Conservation (phyloP, 306 rosid genomes). For the Quercus glauca region DNA sequence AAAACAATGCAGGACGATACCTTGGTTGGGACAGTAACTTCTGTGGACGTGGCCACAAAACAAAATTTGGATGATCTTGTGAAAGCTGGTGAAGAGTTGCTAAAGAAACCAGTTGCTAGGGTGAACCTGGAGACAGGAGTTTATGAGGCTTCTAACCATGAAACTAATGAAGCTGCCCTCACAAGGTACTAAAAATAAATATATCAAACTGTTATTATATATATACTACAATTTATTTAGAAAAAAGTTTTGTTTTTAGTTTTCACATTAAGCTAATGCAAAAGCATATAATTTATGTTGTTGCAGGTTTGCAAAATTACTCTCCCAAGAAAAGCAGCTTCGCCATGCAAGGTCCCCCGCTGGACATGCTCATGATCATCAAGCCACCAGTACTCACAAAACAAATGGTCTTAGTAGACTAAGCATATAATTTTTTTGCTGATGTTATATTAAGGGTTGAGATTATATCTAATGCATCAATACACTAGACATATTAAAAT, state of each 20-base stretch:
- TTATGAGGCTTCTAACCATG: conserved; percentile 22
- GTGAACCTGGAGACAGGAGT: conserved; percentile 46
- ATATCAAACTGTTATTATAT: background rate
- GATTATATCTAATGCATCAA: too few species aligned
- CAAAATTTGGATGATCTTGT: conserved; percentile 48
- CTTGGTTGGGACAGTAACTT: conserved; percentile 30
- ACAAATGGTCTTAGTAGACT: background rate
- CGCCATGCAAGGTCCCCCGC: conserved; percentile 28
- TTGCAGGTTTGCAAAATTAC: conserved; percentile 46
- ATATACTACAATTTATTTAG: background rate
- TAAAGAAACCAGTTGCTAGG: conserved; percentile 52
- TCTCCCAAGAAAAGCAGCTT: conserved; percentile 45
- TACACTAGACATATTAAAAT: too few species aligned
- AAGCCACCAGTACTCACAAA: background rate
- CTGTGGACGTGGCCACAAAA: conserved; percentile 54
- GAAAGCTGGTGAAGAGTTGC: conserved; percentile 39
- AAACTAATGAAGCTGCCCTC: conserved; percentile 54
- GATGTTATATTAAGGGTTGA: background rate
- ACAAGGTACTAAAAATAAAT: conserved; percentile 23
- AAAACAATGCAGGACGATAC: conserved; percentile 47
- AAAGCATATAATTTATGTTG: too few species aligned
- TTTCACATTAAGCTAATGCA: background rate
- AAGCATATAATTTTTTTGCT: background rate
- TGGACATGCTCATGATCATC: conserved; percentile 13
- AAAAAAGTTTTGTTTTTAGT: background rate